Conservation (phyloP, 805 yeast genomes). For the Wickerhamiella siamensis region DNA sequence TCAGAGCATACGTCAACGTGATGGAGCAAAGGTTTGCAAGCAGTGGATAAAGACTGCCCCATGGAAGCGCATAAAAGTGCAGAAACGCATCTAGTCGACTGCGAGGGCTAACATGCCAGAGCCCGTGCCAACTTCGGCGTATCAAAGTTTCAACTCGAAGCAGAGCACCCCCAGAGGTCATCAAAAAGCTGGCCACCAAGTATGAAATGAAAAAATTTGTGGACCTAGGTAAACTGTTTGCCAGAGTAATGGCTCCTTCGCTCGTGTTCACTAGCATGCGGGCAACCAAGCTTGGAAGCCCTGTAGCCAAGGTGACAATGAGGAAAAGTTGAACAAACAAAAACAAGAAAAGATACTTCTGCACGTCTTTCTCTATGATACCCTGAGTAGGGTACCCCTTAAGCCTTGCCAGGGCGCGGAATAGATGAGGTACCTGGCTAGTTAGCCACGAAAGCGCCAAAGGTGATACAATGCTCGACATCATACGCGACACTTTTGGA, state of each 20-base stretch:
- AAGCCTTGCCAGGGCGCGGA: conserved; percentile 37
- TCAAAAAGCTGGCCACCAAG: conserved; percentile 56
- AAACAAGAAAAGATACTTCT: conserved; percentile 64
- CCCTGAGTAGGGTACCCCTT: conserved; percentile 51
- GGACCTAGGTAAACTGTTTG: conserved; percentile 69
- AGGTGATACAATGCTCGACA: conserved; percentile 57
- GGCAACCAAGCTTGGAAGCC: conserved; percentile 38
- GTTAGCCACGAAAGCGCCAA: conserved; percentile 48
- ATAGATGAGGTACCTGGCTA: conserved; percentile 43
- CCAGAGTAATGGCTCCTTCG: conserved; percentile 39
- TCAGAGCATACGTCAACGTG: conserved; percentile 61
- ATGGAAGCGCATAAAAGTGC: conserved; percentile 34
- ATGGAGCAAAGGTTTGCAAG: conserved; percentile 67
- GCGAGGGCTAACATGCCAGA: conserved; percentile 48
- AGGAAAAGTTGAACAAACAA: conserved; percentile 70
- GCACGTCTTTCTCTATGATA: conserved; percentile 54
- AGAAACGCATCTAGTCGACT: conserved; percentile 34
- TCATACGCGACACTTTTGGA: conserved; percentile 40
- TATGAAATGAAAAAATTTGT: conserved; percentile 77
- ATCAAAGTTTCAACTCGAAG: conserved; percentile 43
- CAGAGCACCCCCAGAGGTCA: conserved; percentile 59
- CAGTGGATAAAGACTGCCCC: conserved; percentile 72
- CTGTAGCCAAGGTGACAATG: conserved; percentile 74
- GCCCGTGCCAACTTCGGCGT: conserved; percentile 25
- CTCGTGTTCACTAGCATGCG: conserved; percentile 16